These are phyloP conservation scores for Kurtzmaniella natalensis DNA, from an alignment of 1,139 yeast species.

Conservation along the genomic window DNA sequence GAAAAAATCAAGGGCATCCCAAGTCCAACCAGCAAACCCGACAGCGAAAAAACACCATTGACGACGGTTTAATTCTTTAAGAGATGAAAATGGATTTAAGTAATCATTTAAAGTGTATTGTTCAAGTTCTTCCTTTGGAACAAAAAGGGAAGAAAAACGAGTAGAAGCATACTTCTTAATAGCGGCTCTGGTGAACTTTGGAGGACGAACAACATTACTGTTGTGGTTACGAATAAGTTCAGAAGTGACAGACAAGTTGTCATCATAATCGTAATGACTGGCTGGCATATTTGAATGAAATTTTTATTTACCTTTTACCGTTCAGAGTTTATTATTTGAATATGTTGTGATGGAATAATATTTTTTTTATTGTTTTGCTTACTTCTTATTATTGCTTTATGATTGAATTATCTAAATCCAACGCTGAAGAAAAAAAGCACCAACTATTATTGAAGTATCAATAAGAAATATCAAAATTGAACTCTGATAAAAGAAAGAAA, in stretches of 20 bases:
- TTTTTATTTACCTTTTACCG: too few relatives aligned
- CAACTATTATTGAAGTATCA: too few relatives aligned
- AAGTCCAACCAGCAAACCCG: conserved; percentile 39
- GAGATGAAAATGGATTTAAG: conserved; percentile 32
- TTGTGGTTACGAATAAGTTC: conserved; percentile 21
- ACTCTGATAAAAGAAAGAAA: too few relatives aligned
- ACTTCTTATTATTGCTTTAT: too few relatives aligned
- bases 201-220: conserved; percentile 29
- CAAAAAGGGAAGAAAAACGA: conserved; percentile 29
- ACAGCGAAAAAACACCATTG: conserved; percentile 36
- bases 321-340: too few relatives aligned
- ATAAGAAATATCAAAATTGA: too few relatives aligned
- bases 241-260: conserved; percentile 5
- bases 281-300: too few relatives aligned
- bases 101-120: conserved; percentile 26
- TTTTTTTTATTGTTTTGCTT: too few relatives aligned
- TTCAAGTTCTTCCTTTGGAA: conserved; percentile 25
- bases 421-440: too few relatives aligned
- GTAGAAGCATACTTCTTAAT: conserved; percentile 24
- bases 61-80: conserved; percentile 22
- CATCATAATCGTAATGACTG: conserved; percentile 1
- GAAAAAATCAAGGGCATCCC: conserved; percentile 43
- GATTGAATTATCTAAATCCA: too few relatives aligned
- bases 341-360: too few relatives aligned
- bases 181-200: conserved; percentile 22